A percentile compares a stretch with the other conserved stretches of the same genome.
Conservation (phyloP, 805 yeast species). For the Metschnikowia noctiluminum region DNA sequence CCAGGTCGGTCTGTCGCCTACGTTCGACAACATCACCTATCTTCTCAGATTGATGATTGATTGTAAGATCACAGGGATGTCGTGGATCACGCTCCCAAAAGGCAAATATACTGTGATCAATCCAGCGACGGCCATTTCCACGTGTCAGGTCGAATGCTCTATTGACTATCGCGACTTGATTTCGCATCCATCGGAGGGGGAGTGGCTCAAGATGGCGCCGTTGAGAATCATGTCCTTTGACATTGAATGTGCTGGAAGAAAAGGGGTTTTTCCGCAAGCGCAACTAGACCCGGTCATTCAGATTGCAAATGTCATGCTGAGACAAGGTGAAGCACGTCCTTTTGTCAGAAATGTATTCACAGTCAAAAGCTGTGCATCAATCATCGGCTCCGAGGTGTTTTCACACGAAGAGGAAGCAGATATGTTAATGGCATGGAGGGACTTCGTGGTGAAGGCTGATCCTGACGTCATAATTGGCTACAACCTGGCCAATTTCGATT, state of each 20-base stretch:
- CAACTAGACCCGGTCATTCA: slow-evolving; percentile 92
- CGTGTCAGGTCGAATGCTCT: slow-evolving; percentile 81
- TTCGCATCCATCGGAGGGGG: slow-evolving; percentile 87
- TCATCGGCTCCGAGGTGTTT: slow-evolving; percentile 88
- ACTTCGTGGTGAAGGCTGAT: slow-evolving; percentile 79
- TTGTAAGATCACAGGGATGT: slow-evolving; percentile 91
- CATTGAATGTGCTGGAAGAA: slow-evolving; percentile 97
- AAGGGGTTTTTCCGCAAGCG: slow-evolving; percentile 95
- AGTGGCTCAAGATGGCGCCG: slow-evolving; percentile 92
- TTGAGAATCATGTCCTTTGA: slow-evolving; percentile 90
- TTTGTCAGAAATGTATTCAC: slow-evolving; percentile 94
- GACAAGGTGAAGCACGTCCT: slow-evolving; percentile 80
- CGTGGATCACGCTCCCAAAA: slow-evolving; percentile 89
- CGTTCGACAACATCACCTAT: slow-evolving; percentile 89
- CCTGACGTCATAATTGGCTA: slow-evolving; percentile 98
- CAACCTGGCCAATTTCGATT: slow-evolving; percentile 90
- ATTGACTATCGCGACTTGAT: slow-evolving; percentile 66
- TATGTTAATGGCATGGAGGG: slow-evolving; percentile 82
- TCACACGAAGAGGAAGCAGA: slow-evolving; percentile 73
- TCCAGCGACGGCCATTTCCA: slow-evolving; percentile 46
- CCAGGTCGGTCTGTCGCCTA: slow-evolving; percentile 51
- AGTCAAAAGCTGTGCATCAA: slow-evolving; percentile 84
- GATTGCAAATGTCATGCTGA: slow-evolving; percentile 90
- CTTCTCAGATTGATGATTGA: slow-evolving; percentile 87
- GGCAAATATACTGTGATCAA: slow-evolving; percentile 57